Evolutionary conservation across 805 yeast species (phyloP).

Genomic region (Teunomyces kruisii): DNA sequence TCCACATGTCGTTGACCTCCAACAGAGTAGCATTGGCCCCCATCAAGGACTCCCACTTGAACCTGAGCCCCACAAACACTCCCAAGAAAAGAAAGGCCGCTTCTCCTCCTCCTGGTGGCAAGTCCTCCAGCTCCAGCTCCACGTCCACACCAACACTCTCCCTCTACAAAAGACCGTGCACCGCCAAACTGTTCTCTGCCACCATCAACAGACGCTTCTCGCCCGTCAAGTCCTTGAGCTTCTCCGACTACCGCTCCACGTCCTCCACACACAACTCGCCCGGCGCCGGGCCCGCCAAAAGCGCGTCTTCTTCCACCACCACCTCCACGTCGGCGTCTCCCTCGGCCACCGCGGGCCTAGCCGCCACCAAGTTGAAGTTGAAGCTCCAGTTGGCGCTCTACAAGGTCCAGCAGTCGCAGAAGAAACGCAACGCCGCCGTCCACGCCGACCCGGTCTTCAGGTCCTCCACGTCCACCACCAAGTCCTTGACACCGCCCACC

Average conservation of each 20-base stretch:
- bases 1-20: conserved; percentile 18
- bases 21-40: conserved; percentile 40
- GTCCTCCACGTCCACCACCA: background rate
- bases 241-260: conserved; percentile 25
- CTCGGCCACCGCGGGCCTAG: conserved; percentile 34
- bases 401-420: conserved; percentile 25
- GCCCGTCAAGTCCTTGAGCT: conserved; percentile 17
- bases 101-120: too few species aligned
- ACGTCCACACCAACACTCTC: too few species aligned
- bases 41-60: conserved; percentile 28
- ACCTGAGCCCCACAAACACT: conserved; percentile 13
- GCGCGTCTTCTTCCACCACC: background rate
- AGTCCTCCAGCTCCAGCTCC: too few species aligned
- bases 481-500: background rate
- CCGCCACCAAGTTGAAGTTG: conserved; percentile 44
- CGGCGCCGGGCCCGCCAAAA: background rate
- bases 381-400: conserved; percentile 43
- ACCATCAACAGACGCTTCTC: conserved; percentile 6
- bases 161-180: conserved; percentile 6
- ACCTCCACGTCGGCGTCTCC: background rate
- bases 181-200: conserved; percentile 6
- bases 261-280: conserved; percentile 6
- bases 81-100: conserved; percentile 1
- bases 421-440: background rate
- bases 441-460: background rate